Base-by-base conservation (phyloP, 257 asterid genomes). In the Lycium barbarum region DNA sequence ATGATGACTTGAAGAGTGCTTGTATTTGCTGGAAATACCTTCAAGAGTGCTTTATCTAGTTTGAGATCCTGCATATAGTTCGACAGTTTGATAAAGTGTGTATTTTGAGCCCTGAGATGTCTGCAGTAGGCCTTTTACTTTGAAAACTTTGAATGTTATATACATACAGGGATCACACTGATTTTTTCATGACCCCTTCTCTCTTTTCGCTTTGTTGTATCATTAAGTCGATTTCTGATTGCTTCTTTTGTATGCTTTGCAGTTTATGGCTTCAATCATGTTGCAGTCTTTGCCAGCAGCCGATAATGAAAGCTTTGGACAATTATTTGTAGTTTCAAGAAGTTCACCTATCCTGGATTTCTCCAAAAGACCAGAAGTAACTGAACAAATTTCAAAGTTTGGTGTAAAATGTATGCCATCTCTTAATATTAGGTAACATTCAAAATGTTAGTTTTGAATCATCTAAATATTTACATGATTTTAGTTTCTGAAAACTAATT, bases 351-450 rank as follows among this genome's bases (percentile, higher is more conserved):
- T 83, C 83, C 85, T 85, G 55, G 76, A 91, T 62, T 85, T 84
- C 80, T 82, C 58, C 72, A 45, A 81, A 14, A 78, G 84, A 83
- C 89, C 79, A 1, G 86, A 83, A 18, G 80, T 87, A 59, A 85
- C 82, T 55, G 90, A 84, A 86, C 87, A 79, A 67, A 76, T 88
- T 84, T 86, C 87, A 74, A 88, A 85, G 26, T 85, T 88, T 86
- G 87, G 83, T 18, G 65, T 79, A 33, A 83, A 70, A 72, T 58
- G 68, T 67, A 66, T 62, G 71, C 83, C 88, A 84, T 87, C 85
- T 78, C 67, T 62, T 66, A 84, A 86, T 87, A 91, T 90, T 81
- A 91, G 97, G 99, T 93, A 86, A 49, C 76, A 81, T 84, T 83
- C 26, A 81, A 51, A 67, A 79, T 68, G 9, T 84, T 71, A 18